Evolutionary conservation across 1,284 basidiomycete species (phyloP).

Genomic region (Sanghuangporus weigelae): DNA sequence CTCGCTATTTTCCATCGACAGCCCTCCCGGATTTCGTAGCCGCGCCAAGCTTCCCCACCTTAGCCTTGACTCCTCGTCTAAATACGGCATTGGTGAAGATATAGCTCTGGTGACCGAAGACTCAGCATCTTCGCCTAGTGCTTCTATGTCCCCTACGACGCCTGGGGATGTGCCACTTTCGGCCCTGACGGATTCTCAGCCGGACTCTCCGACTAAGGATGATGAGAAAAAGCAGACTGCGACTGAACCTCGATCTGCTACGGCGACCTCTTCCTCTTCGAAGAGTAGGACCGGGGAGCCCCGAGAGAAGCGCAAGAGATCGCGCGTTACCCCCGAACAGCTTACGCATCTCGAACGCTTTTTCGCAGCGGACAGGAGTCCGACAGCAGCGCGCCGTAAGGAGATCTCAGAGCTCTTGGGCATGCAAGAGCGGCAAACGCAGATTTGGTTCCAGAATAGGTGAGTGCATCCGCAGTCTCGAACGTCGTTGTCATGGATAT

Average conservation of each 20-base stretch:
- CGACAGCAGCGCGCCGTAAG: conserved; percentile 60
- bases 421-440: conserved; percentile 80
- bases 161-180: conserved; percentile 13
- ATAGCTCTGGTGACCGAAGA: conserved; percentile 17
- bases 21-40: conserved; percentile 11
- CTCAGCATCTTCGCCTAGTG: conserved; percentile 18
- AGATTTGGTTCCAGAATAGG: conserved; percentile 87
- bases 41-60: conserved; percentile 17
- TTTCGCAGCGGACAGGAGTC: conserved; percentile 63
- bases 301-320: conserved; percentile 68
- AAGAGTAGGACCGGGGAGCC: conserved; percentile 25
- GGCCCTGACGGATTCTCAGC: conserved; percentile 14
- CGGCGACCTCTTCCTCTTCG: conserved; percentile 18
- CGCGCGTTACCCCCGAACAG: conserved; percentile 72
- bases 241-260: conserved; percentile 14
- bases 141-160: conserved; percentile 17
- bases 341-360: conserved; percentile 65
- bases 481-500: conserved; percentile 8
- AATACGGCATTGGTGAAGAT: conserved; percentile 5
- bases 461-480: conserved; percentile 28
- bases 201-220: conserved; percentile 10
- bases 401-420: conserved; percentile 73
- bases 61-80: conserved; percentile 13
- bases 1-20: conserved; percentile 16
- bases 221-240: conserved; percentile 7